Percentiles rank a stretch among this genome's conserved stretches.
Conservation (phyloP, 257 asterid species). For the Capsicum baccatum region DNA sequence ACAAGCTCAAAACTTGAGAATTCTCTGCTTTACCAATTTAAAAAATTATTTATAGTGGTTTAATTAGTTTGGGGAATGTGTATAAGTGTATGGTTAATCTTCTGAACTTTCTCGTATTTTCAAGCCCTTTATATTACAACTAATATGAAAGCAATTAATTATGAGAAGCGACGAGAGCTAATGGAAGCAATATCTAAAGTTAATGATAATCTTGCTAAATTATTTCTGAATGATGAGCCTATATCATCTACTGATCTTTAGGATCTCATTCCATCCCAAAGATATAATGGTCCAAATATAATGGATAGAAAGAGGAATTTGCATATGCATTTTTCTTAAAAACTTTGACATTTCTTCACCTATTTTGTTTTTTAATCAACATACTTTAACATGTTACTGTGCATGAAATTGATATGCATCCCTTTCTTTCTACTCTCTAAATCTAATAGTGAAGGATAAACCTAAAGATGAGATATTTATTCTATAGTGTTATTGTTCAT, state of each 20-base stretch:
- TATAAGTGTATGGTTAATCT: too few species aligned
- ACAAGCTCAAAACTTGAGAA: too few species aligned
- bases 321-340: background rate
- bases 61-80: too few species aligned
- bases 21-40: too few species aligned
- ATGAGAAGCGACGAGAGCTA: too few species aligned
- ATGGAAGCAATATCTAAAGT: too few species aligned
- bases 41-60: too few species aligned
- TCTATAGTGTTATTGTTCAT: background rate
- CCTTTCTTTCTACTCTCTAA: background rate
- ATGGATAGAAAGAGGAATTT: background rate
- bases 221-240: too few species aligned
- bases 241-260: too few species aligned
- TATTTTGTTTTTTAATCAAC: background rate
- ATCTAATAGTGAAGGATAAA: background rate
- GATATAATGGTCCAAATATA: background rate
- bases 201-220: too few species aligned
- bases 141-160: slow-evolving; percentile 49
- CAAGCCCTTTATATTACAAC: slow-evolving; percentile 55
- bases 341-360: background rate
- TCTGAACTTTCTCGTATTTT: too few species aligned
- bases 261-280: background rate
- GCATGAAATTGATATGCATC: background rate
- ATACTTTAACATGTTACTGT: slow-evolving; percentile 4
- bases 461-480: background rate